A percentile compares a stretch with the other conserved stretches of the same genome.
Conservation (phyloP, 148 eudicot species). For the Fagopyrum tataricum region DNA sequence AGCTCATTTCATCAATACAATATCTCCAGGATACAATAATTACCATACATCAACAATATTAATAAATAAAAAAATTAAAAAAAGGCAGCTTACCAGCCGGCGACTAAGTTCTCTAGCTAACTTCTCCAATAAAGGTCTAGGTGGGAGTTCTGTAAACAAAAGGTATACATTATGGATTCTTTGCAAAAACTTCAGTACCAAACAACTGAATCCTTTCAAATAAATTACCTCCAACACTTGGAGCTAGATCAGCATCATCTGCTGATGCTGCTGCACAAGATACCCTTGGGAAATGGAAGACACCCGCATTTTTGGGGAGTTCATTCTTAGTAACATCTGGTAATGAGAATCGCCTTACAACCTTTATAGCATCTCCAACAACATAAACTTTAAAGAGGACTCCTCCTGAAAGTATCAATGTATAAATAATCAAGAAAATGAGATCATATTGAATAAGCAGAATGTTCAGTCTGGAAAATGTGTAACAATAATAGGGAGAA, state of each 20-base stretch:
- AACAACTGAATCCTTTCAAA: background rate
- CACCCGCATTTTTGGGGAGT: conserved; percentile 41
- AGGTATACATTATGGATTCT: background rate
- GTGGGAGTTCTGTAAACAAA: conserved; percentile 13
- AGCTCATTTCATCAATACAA: background rate
- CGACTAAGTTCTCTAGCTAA: conserved; percentile 17
- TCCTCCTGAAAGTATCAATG: conserved; percentile 37
- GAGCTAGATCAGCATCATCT: conserved; percentile 60
- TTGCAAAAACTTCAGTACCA: background rate
- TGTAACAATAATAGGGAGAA: background rate
- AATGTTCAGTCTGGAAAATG: background rate
- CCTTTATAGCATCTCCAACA: conserved; percentile 54
- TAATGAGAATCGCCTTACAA: conserved; percentile 53
- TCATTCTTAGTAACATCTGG: conserved; percentile 57
- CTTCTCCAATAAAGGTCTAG: conserved; percentile 18
- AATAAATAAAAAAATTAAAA: too few relatives aligned
- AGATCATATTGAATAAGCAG: background rate
- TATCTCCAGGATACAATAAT: background rate
- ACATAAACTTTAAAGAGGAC: conserved; percentile 69
- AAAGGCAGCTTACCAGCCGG: conserved; percentile 13
- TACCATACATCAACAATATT: background rate
- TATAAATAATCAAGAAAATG: background rate
- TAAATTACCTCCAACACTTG: conserved; percentile 48
- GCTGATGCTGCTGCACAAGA: conserved; percentile 67
- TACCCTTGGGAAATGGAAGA: conserved; percentile 64